Conservation (phyloP, 176 grass and related monocot species). For the maize (Zea mays) region DNA sequence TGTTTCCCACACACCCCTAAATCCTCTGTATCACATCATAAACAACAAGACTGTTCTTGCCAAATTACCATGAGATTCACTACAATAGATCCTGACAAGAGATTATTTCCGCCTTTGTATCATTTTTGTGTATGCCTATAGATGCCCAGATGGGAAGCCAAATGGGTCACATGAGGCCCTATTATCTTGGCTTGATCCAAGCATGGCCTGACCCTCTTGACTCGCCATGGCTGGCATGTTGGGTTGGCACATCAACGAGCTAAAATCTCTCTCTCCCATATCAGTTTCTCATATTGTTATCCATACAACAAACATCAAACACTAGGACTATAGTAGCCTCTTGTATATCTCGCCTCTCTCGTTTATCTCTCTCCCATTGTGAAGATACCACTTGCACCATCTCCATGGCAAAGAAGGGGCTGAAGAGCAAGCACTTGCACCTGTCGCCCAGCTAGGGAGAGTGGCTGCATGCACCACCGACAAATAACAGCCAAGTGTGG, state of each 20-base stretch:
- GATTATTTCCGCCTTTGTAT: background rate
- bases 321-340: background rate
- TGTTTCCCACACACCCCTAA: background rate
- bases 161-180: background rate
- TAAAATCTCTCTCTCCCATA: background rate
- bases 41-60: background rate
- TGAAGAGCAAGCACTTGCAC: background rate
- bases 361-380: background rate
- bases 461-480: too few relatives aligned
- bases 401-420: background rate
- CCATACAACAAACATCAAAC: background rate
- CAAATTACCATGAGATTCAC: background rate
- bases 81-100: background rate
- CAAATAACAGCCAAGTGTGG: too few relatives aligned
- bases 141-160: background rate
- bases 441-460: too few relatives aligned
- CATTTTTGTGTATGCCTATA: background rate
- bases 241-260: background rate
- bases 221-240: background rate
- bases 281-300: background rate
- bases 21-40: background rate
- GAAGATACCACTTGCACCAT: background rate
- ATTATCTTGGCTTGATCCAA: background rate
- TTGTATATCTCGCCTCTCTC: background rate
- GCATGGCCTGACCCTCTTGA: background rate